Percentiles rank a stretch among this genome's conserved stretches.
phyloP scores from a whole-genome alignment of 495 filamentous ascomycete genomes.

The Schizothecium vesticola region DNA sequence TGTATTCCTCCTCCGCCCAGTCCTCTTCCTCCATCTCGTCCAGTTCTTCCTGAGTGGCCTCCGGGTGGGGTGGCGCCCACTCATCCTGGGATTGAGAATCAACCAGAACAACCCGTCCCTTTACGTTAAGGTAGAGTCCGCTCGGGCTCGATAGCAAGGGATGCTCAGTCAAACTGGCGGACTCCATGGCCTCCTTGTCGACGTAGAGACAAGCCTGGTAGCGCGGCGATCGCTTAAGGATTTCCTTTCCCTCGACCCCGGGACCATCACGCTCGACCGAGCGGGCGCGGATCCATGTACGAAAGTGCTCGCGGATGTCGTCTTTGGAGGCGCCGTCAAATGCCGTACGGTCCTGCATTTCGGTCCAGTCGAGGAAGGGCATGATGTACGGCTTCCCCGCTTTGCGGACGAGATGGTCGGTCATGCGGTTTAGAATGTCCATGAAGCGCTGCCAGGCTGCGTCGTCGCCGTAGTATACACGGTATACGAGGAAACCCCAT shows the following conservation, averaged over 20 bases:
- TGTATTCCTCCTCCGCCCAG: conserved; percentile 4
- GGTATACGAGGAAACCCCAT: conserved; percentile 24
- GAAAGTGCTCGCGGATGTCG: conserved; percentile 10
- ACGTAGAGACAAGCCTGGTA: conserved; percentile 12
- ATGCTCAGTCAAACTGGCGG: conserved; percentile 5
- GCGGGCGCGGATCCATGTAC: conserved; percentile 7
- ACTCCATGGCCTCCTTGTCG: conserved; percentile 15
- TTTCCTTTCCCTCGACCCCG: conserved; percentile 1
- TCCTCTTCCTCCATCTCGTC: conserved; percentile 9
- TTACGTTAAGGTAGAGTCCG: background rate
- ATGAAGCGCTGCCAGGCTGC: conserved; percentile 16
- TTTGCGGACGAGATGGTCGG: background rate
- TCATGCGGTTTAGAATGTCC: conserved; percentile 6
- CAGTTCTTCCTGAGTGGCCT: background rate
- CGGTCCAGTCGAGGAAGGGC: conserved; percentile 12
- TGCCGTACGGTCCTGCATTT: conserved; percentile 12
- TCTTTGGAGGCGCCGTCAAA: conserved; percentile 18
- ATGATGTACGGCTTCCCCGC: background rate
- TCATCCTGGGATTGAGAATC: conserved; percentile 6
- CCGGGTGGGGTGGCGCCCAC: background rate
- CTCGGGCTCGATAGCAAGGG: background rate
- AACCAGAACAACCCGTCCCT: conserved; percentile 7
- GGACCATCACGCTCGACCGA: conserved; percentile 14
- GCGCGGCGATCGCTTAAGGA: background rate
- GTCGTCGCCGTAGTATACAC: conserved; percentile 15